Base-by-base conservation (phyloP, 148 eudicot genomes). In the Silene conica region DNA sequence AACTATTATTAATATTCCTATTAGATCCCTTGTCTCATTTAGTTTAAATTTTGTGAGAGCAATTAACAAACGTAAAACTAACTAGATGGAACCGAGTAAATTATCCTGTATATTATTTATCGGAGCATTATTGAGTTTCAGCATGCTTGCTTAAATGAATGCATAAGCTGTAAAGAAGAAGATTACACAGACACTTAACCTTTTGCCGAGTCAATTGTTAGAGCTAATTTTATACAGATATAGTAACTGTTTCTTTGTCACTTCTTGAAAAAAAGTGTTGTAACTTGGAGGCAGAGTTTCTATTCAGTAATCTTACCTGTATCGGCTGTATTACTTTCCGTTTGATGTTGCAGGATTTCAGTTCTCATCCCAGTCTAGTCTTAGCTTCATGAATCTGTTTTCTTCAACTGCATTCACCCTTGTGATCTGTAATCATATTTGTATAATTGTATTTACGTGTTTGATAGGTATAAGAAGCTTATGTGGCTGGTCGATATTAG, bases 401-500 rank as follows among this genome's bases (percentile, higher is more conserved):
- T 38, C 43, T 38, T 38, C 43, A 38, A 38, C n/a, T 38, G 59
- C 73, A 48, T 79, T 81, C 13, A 80, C 80, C 55, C 15, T 84
- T 76, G 61, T 22, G 14, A 57, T 73, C 66, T 74, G 3, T 50
- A 50, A 15, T 3, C 41, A 54, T 72, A 74, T 78, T 67, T 72
- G 56, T 64, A 54, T 72, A 74, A 77, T 67, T 72, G 56, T 64
- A 70, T 72, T 84, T 64, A 60, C 74, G 22, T 63, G 59, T 50
- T 67, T 73, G 23, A 71, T 79, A 95, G 97, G 90, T 87, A 86
- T 85, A 92, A 83, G 85, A 95, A 87, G 88, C 97, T 92, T 65
- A 83, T 95, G 5, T 69, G 84, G 79, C 55, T 84, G 18, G 84
- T 95, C 84, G 97, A 95, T 81, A 85, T 95, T 19, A 92, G 87